Conservation (phyloP, 2,329 filamentous ascomycete species). For the Epichloe elymi region DNA sequence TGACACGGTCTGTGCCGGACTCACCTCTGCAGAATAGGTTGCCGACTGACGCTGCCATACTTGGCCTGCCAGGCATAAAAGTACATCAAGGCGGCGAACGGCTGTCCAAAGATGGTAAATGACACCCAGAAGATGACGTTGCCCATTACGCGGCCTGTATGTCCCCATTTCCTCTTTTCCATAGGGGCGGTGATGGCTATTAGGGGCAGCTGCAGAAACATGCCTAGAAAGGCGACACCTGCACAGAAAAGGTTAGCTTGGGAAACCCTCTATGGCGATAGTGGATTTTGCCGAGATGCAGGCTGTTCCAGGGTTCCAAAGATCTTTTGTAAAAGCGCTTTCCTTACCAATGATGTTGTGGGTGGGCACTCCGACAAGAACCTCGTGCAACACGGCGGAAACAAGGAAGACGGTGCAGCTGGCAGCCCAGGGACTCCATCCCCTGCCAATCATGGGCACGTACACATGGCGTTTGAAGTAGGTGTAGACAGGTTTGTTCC, state of each 20-base stretch:
- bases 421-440: conserved; percentile 57
- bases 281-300: no score
- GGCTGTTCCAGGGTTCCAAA: no score
- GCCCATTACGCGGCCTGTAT: conserved; percentile 63
- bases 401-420: conserved; percentile 77
- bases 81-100: conserved; percentile 80
- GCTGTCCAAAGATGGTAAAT: conserved; percentile 91
- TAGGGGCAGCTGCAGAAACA: conserved; percentile 85
- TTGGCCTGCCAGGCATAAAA: conserved; percentile 99
- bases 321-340: no score
- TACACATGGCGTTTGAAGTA: conserved; percentile 96
- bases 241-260: conserved; percentile 4
- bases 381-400: conserved; percentile 79
- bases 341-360: conserved; percentile 75
- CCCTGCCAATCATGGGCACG: conserved; percentile 72
- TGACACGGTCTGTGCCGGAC: not conserved
- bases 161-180: conserved; percentile 60
- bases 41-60: conserved; percentile 66
- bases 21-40: conserved; percentile 9
- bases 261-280: no score
- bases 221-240: conserved; percentile 87
- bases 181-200: conserved; percentile 70
- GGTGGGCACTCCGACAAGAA: conserved; percentile 86
- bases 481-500: conserved; percentile 95
- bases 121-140: conserved; percentile 95